Base-by-base conservation (phyloP, 2,329 filamentous ascomycete species). In the Aspergillus spinulosporus region DNA sequence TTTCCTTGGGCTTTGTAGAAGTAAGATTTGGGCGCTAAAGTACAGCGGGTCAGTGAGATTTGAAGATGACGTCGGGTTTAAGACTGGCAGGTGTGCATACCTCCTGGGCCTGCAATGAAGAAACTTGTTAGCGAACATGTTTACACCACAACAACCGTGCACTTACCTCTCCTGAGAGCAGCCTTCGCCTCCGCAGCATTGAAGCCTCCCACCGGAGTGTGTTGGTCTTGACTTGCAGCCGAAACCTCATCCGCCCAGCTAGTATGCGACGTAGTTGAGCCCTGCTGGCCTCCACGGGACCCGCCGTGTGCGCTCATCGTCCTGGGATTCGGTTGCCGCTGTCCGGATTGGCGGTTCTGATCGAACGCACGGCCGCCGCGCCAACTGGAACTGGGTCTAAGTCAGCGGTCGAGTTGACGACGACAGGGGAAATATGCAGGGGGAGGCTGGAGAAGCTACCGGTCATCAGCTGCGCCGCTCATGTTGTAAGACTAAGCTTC, bases 201-300 rank as follows among this genome's bases (percentile, higher is more conserved):
- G 67, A 79, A 79, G 4, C 69, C 72, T 21, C 68, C 66, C 28
- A 77, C 72, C n/a, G 76, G 69, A 36, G 72, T 64, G 66, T 78
- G 75, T 49, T 73, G 72, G 14, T 77, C 74, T 58, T 72, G 67
- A 32, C 63, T 46, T 49, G 56, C 61, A 14, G 59, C 60, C 26
- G 57, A 39, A 34, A 48, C 47, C 53, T 66, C 61, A 49, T 63
- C 63, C 31, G 62, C 59, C 73, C 72, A 74, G 26, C 66, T 59
- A 56, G 62, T 63, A 39, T 49, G 52, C 36, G 59, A 40, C 7
- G 60, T 47, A 31, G 63, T 65, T 42, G 59, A 54, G 57, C 63
- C 67, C 37, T 65, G 66, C 8, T 53, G 58, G 34, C 67, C 71
- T 52, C 68, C 66, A 12, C 72, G 72, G 53, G 65, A 54, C 51